Evolutionary conservation across 805 yeast genomes (phyloP), one percentile per base, ranked within the genome.

Genomic region (Lachancea lanzarotensis): DNA sequence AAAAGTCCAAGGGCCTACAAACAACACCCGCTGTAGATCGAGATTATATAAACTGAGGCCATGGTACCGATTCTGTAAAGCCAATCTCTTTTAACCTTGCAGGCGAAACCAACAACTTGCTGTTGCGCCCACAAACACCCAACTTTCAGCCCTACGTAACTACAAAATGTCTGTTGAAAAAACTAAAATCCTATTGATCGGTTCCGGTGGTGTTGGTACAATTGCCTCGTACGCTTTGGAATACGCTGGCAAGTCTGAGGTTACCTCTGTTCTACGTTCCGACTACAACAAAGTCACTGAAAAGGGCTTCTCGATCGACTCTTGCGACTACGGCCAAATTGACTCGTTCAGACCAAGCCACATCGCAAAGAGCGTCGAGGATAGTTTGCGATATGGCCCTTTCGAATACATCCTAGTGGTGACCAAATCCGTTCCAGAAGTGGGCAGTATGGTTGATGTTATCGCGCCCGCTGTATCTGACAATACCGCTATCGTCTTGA

Each of bases 151-250:
- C n/a, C n/a, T n/a, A n/a, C n/a, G n/a, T n/a, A n/a, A n/a, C n/a
- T n/a, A 22, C 8, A 22, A 6, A 4, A 22, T 22, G 25, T 6
- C 25, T 22, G 25, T 22, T 3, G 25, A 20, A 15, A 40, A 40
- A 19, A n/a, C 16, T n/a, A 40, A 40, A 3, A 22, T 33, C 9
- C 25, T 40, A 8, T 29, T 40, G 16, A 70, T 85, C 20, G 95
- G 95, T 2, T 69, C 84, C 42, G 95, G 95, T 15, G 95, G 91
- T 34, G 90, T 85, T 11, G 95, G 95, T 25, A 69, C 83, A 32
- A 75, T 84, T 35, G 81, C 82, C 3, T 84, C 91, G 0, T 74
- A 79, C 41, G 76, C 83, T 0, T 66, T 85, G 32, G 75, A 73
- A 49, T 56, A 57, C 32, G 69, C 72, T 33, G 74, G 74, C 1